These are phyloP conservation scores for Flaveria robusta DNA, from an alignment of 129 eudicot genomes.

Conservation along the genomic window DNA sequence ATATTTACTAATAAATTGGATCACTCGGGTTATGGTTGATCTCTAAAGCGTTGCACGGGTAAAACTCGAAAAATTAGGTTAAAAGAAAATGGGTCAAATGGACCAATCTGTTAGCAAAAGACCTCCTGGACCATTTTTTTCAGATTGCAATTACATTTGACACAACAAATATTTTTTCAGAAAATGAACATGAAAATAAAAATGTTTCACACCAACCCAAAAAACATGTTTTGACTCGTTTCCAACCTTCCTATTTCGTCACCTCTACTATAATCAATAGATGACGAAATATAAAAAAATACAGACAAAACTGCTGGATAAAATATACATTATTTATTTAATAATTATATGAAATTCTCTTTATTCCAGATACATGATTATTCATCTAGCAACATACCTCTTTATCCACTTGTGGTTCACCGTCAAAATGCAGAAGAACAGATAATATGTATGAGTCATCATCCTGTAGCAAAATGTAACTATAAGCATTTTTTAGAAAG, in stretches of 20 bases:
- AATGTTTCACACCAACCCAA: background rate
- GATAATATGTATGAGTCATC: constrained; percentile 85
- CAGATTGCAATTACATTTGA: constrained; percentile 1
- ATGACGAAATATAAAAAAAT: too few relatives aligned
- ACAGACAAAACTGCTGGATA: background rate
- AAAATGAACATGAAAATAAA: background rate
- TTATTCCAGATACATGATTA: constrained; percentile 11
- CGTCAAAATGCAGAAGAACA: constrained; percentile 83
- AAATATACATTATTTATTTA: background rate
- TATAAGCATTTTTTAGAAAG: constrained; percentile 4
- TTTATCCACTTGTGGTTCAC: constrained; percentile 95
- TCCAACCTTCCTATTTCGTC: constrained; percentile 6
- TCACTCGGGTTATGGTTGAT: background rate
- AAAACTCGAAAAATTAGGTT: background rate
- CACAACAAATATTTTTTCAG: background rate
- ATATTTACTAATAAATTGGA: background rate
- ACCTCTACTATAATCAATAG: background rate
- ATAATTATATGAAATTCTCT: constrained; percentile 12
- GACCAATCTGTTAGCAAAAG: background rate
- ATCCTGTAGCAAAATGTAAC: constrained; percentile 49
- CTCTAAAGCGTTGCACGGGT: background rate
- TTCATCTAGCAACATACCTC: constrained; percentile 55
- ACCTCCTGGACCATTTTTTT: background rate
- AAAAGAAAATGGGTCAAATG: background rate
- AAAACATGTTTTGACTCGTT: background rate